Evolutionary conservation across 495 filamentous ascomycete genomes (phyloP).

Genomic region (Massariosphaeria phaeospora): DNA sequence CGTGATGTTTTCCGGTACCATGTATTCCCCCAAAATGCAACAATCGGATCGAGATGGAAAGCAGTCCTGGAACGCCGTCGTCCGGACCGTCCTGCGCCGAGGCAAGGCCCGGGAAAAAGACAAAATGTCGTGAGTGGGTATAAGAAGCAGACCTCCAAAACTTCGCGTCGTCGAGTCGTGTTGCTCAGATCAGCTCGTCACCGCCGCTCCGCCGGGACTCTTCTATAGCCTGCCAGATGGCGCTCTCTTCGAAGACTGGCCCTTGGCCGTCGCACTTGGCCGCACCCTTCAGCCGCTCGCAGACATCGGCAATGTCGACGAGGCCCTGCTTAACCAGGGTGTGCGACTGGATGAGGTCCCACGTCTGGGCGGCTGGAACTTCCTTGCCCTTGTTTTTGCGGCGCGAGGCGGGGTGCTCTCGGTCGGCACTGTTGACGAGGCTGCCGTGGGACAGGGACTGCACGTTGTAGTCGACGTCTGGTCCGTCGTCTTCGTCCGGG

Average conservation of each 20-base stretch:
- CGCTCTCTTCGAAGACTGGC: slow-evolving; percentile 78
- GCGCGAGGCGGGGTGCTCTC: slow-evolving; percentile 12
- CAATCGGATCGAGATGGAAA: background rate
- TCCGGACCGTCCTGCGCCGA: background rate
- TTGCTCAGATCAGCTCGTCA: slow-evolving; percentile 38
- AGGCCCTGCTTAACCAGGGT: slow-evolving; percentile 70
- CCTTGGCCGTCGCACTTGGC: slow-evolving; percentile 90
- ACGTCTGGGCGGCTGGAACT: slow-evolving; percentile 74
- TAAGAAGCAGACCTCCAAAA: slow-evolving; percentile 8
- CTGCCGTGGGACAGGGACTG: slow-evolving; percentile 58
- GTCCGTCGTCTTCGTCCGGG: slow-evolving; percentile 30
- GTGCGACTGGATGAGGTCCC: slow-evolving; percentile 86
- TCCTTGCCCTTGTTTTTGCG: slow-evolving; percentile 64
- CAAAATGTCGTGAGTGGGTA: slow-evolving; percentile 14
- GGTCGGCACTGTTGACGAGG: slow-evolving; percentile 48
- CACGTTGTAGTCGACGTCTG: slow-evolving; percentile 34
- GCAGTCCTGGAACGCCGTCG: slow-evolving; percentile 6
- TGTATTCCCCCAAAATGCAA: background rate
- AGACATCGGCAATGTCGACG: slow-evolving; percentile 79
- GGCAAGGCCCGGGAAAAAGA: background rate
- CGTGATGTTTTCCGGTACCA: background rate
- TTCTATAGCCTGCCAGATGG: slow-evolving; percentile 69
- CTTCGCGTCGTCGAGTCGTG: background rate
- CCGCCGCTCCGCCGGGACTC: slow-evolving; percentile 50
- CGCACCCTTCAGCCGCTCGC: slow-evolving; percentile 63